Base-by-base conservation (phyloP, 306 rosid genomes). In the Bauhinia variegata region DNA sequence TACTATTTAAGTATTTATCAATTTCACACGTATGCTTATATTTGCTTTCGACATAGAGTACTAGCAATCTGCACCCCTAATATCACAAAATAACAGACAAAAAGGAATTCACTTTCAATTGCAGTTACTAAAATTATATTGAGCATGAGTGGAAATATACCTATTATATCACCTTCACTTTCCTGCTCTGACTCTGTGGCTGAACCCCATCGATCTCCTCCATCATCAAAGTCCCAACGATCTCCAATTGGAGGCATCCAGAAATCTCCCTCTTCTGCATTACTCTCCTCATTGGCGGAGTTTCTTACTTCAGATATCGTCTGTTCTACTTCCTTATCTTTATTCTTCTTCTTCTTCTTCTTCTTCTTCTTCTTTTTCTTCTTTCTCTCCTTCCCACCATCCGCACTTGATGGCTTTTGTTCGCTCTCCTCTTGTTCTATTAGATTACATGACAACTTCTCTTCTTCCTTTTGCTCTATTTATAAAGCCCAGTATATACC, bases 171-270 rank as follows among this genome's bases (percentile, higher is more conserved):
- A 44, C 46, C 80, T 11, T 79, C 91, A 72, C 65, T 73, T 70
- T 84, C 88, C 42, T 70, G 75, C 63, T 71, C 95, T 6, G 82
- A 89, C 57, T 84, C 91, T 8, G 86, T 76, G 63, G 61, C 85
- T 1, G 96, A 88, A 63, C 75, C 83, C 98, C 98, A 93, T 74
- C 96, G 75, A 65, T 86, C 88, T 33, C 88, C 84, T 30, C 98
- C 89, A 16, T 84, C 84, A 53, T 93, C 98, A 38, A 76, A 68
- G 71, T 89, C 98, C 98, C 97, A 87, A 7, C 98, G 91, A n/a
- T 80, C 86, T 41, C 96, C 97, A 39, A 19, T 75, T 8, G 91
- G 89, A 73, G 98, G 98, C 79, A 79, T 78, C 98, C 98, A 92
- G 63, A 92, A 86, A 61, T 82, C 91, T 4, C 50, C 83, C 12